Evolutionary conservation across 1,284 basidiomycete species (phyloP), one percentile per base, ranked within the genome.

Genomic region (Cutaneotrichosporon daszewskae): DNA sequence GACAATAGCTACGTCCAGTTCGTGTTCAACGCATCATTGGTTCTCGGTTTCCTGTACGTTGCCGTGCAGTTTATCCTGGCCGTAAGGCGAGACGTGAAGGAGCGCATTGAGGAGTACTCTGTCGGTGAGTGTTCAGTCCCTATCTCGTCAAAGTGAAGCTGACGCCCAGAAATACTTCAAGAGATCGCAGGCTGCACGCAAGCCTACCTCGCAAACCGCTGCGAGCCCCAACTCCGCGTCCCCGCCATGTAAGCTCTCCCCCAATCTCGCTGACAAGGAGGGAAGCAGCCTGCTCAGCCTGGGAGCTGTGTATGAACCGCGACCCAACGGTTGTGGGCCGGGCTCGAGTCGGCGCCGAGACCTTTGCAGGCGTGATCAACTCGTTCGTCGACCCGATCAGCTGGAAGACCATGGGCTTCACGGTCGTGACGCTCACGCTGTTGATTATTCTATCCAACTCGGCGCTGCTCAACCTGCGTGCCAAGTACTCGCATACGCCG

Each of bases 241-340:
- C 91, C 91, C 16, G 86, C 85, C 8, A 85, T 94, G 84, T 69
- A 37, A 58, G 70, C 48, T 18, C 11, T 14, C 18, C 23, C 12
- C 16, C 16, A n/a, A 18, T 5, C 9, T 2, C 3, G 37, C 36
- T 38, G 23, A 32, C 32, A 35, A n/a, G 16, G 39, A 72, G 69
- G 69, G 77, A 80, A 37, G 77, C 79, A 29, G 83, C 85, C 64
- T 96, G 91, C 67, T 77, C 78, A 35, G 78, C 77, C 43, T 97
- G 94, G 94, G 86, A 92, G 61, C 81, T 81, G n/a, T 98, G 94
- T 68, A 95, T 96, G 87, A 83, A 85, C 66, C 84, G 87, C 44
- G 90, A 96, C 73, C 90, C 90, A 33, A 83, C 83, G 20, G 83
- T 85, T 27, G 81, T 95, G 18, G 90, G 90, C 1, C 84, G 88